Evolutionary conservation across 306 rosid genomes (phyloP), one percentile per base, ranked within the genome.

Genomic region (Fragaria iinumae): DNA sequence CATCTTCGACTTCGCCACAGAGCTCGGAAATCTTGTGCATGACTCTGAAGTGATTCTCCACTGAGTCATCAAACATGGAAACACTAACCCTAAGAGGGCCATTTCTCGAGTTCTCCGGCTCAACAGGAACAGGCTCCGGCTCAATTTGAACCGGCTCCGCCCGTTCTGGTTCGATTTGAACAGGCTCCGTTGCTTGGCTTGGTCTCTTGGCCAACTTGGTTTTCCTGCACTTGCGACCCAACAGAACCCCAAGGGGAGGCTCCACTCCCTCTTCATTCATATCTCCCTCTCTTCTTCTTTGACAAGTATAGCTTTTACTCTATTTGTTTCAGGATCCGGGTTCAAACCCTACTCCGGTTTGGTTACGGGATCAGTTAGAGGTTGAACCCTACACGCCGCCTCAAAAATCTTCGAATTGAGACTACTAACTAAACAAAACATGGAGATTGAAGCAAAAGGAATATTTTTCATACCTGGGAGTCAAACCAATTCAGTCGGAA

Each of bases 1-100:
- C 76, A 8, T 71, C 66, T 3, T 45, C 83, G 6, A 71, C 86
- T 77, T 92, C 85, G 8, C 96, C 88, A 10, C 92, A 92, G 56
- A 90, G 91, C 82, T 81, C 67, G 62, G 86, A 83, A 64, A 95
- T 78, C 36, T 77, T 60, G 47, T 86, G 91, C 53, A 88, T 84
- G 80, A 84, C 83, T 57, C 77, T 71, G 69, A 90, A 92, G 85
- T 89, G 92, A 67, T 88, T 89, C 79, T 90, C 92, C 52, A 69
- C 84, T 5, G 89, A 95, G 72, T 72, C 66, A 73, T 95, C 97
- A 65, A 92, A 89, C 62, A 59, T 17, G 23, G 86, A 89, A 69
- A 88, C 83, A 52, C 69, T 76, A 69, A 87, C 82, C 47, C 79
- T 50, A 38, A n/a, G 41, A 38, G 23, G 29, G 67, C 55, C 77